Evolutionary conservation across 108 stramenopile genomes (phyloP), one percentile per base, ranked within the genome.

Genomic region (Chaetoceros muelleri): DNA sequence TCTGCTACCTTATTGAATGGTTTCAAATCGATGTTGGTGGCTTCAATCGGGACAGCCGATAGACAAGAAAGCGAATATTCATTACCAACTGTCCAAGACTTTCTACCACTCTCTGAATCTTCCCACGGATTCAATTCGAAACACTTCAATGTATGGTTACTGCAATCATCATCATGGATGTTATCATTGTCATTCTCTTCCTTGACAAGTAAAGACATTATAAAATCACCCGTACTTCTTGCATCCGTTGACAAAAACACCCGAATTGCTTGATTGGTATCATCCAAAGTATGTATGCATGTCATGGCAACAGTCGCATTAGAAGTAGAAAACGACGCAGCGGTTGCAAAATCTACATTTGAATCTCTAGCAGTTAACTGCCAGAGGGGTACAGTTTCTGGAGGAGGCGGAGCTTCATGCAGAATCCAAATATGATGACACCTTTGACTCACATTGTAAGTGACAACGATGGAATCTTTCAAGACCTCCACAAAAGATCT

Each of bases 191-290:
- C 34, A 40, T 13, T 40, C 5, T 40, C 13, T 13, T 13, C 34
- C 13, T 40, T 5, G 5, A 10, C 8, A 5, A 40, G 5, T 40
- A 40, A 13, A 10, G 34, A 40, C 13, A 71, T 55, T 1, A 67
- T 48, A 5, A 71, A 61, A 53, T 71, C 66, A 25, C 70, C 70
- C 17, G 27, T 71, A 18, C 66, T 66, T 29, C 25, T 13, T 28
- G 19, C 28, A 57, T 71, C 66, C 8, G 70, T 71, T 48, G 66
- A 65, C 46, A 71, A 57, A 28, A 71, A 71, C 22, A 67, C 50
- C 22, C 62, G 44, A 7, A 13, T 10, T 40, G 34, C 34, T 40
- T 5, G 58, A 46, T 27, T 52, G 49, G 29, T 60, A 40, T 16
- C 23, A 28, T 46, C 13, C 27, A 8, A 26, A 45, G 25, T 26